A percentile compares a stretch with the other conserved stretches of the same genome.
Conservation (phyloP, 441 rosid genomes). For the Corymbia citriodora region DNA sequence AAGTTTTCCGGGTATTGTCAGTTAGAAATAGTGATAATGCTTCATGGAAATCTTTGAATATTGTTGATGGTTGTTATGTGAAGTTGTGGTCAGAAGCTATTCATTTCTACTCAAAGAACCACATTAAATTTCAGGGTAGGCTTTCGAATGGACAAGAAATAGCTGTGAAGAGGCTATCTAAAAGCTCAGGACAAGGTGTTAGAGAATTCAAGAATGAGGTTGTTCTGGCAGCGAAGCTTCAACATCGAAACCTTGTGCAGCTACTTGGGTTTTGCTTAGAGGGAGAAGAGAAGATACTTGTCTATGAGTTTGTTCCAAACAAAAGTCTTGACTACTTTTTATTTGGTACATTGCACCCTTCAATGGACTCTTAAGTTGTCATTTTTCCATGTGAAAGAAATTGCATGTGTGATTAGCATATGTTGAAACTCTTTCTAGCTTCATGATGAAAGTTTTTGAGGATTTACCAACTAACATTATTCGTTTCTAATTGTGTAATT, state of each 20-base stretch:
- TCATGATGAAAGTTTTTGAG: not conserved
- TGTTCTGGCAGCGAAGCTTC: not conserved
- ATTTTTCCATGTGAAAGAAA: not conserved
- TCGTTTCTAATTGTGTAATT: not conserved
- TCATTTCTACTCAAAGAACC: not conserved
- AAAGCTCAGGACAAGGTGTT: not conserved
- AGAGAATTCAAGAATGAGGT: not conserved
- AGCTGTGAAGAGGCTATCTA: not conserved
- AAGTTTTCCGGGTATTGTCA: not conserved
- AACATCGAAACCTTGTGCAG: not conserved
- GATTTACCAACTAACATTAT: not conserved
- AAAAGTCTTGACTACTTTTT: not conserved
- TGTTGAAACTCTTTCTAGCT: not conserved
- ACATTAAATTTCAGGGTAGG: not conserved
- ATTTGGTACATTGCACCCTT: not conserved
- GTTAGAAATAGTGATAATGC: not conserved
- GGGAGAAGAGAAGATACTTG: not conserved
- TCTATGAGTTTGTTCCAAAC: not conserved
- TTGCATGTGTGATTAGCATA: fast-evolving
- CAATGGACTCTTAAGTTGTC: not conserved
- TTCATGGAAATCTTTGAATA: not conserved
- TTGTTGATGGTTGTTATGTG: not conserved
- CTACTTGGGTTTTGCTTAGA: not conserved
- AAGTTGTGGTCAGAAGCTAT: not conserved
- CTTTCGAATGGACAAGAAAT: not conserved